Base-by-base conservation (phyloP, 2,329 filamentous ascomycete genomes). In the Ophiostoma ips region DNA sequence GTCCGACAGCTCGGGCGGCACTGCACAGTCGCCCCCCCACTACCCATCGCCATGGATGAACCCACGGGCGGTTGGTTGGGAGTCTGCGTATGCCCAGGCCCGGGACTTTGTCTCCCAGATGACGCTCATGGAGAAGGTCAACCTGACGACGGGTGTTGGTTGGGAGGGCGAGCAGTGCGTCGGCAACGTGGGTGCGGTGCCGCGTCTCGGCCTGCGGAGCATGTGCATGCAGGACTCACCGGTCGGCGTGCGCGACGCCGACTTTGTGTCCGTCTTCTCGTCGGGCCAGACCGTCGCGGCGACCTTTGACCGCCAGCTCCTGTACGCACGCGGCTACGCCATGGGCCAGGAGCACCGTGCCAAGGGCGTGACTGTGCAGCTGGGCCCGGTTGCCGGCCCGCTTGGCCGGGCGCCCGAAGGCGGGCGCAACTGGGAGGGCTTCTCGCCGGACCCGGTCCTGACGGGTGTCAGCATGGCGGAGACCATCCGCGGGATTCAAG, bases 1-100 rank as follows among this genome's bases (percentile, higher is more conserved):
- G 57, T 54, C 56, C 55, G 46, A 38, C 35, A 49, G 4, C 11
- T 31, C 38, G 34, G 33, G 21, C 7, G 31, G 12, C 62, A 68
- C 13, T 16, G 66, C 68, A 4, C 55, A 58, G 30, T 76, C 73
- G 3, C 66, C 66, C 12, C 84, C 87, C 2, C 76, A 75, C 61
- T 95, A 95, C 61, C 88, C 88, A 1, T 89, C 86, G 28, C 88
- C 88, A 69, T 94, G 88, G 87, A 83, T 83, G 68, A 77, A 84
- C 55, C 83, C 85, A 16, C 64, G 76, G 6, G 84, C 84, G 11
- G 69, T 76, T 41, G 76, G 75, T 54, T 95, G 88, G 88, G 73
- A 76, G 49, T 75, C 79, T 7, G 87, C 87, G 36, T 89, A 94
- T 58, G 68, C 67, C 18, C 81, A 84, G 64, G 89, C 89, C 1